Percentiles rank a stretch among this genome's conserved stretches.
Conservation (phyloP, 805 yeast species). For the Clavispora santaluciae region DNA sequence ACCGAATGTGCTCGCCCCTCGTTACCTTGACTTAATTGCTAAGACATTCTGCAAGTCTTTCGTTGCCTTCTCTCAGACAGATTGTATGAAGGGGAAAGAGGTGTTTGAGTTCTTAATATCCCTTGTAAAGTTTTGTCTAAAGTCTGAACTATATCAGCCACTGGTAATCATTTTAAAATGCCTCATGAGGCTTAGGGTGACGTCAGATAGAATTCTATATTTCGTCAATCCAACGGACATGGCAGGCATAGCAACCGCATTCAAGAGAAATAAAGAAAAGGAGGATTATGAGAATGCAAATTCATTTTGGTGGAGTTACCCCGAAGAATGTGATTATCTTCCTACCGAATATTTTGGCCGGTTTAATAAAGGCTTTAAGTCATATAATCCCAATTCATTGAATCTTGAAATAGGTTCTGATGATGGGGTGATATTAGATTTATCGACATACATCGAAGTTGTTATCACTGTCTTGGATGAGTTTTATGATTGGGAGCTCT, state of each 20-base stretch:
- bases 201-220: slow-evolving; percentile 41
- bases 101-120: slow-evolving; percentile 28
- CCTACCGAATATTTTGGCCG: slow-evolving; percentile 39
- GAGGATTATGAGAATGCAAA: slow-evolving; percentile 7
- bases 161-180: slow-evolving; percentile 48
- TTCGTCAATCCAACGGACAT: slow-evolving; percentile 54
- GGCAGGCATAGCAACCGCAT: slow-evolving; percentile 59
- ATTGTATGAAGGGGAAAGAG: slow-evolving; percentile 24
- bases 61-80: slow-evolving; percentile 18
- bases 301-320: slow-evolving; percentile 49
- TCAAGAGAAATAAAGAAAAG: slow-evolving; percentile 43
- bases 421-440: slow-evolving; percentile 28
- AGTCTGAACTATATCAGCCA: slow-evolving; percentile 28
- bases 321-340: slow-evolving; percentile 50
- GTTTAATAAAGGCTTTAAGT: slow-evolving; percentile 25
- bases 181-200: slow-evolving; percentile 50
- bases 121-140: slow-evolving; percentile 33
- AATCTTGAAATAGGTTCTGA: neutral
- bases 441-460: slow-evolving; percentile 48
- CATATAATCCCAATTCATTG: neutral
- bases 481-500: slow-evolving; percentile 66
- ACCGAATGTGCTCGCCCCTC: neutral
- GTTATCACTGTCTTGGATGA: slow-evolving; percentile 46
- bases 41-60: slow-evolving; percentile 24
- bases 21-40: slow-evolving; percentile 15